Conservation (phyloP, 768 basidiomycete species). For the Psilocybe sp. region DNA sequence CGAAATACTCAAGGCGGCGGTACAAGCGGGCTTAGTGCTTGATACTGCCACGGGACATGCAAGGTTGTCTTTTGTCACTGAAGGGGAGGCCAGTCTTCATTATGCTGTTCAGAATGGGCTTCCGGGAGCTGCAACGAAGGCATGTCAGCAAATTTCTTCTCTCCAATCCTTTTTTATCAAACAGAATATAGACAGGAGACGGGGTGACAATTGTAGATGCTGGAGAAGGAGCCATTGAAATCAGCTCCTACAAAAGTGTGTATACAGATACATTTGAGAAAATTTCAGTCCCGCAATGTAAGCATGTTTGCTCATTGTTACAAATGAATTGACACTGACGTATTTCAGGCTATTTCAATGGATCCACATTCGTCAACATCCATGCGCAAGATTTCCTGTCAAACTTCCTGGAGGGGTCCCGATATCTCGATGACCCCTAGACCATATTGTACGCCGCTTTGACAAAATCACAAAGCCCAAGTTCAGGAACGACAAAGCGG, state of each 20-base stretch:
- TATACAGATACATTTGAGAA: constrained; percentile 38
- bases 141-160: constrained; percentile 3
- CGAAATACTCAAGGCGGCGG: constrained; percentile 49
- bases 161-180: too few species aligned
- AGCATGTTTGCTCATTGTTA: neutral
- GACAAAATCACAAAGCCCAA: constrained; percentile 45
- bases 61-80: constrained; percentile 54
- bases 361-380: constrained; percentile 38
- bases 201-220: constrained; percentile 55
- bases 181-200: constrained; percentile 29
- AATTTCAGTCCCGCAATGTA: constrained; percentile 43
- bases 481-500: constrained; percentile 35
- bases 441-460: constrained; percentile 39
- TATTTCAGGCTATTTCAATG: constrained; percentile 40
- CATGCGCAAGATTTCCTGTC: constrained; percentile 23
- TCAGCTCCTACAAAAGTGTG: constrained; percentile 45
- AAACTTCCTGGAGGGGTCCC: constrained; percentile 39
- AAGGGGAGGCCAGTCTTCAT: constrained; percentile 62
- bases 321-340: neutral
- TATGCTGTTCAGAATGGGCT: constrained; percentile 44
- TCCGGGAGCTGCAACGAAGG: constrained; percentile 31
- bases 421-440: constrained; percentile 38
- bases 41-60: constrained; percentile 33
- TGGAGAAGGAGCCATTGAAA: constrained; percentile 60
- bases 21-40: constrained; percentile 46